Evolutionary conservation across 2,329 filamentous ascomycete genomes (phyloP).

Genomic region (Fusarium sambucinum): DNA sequence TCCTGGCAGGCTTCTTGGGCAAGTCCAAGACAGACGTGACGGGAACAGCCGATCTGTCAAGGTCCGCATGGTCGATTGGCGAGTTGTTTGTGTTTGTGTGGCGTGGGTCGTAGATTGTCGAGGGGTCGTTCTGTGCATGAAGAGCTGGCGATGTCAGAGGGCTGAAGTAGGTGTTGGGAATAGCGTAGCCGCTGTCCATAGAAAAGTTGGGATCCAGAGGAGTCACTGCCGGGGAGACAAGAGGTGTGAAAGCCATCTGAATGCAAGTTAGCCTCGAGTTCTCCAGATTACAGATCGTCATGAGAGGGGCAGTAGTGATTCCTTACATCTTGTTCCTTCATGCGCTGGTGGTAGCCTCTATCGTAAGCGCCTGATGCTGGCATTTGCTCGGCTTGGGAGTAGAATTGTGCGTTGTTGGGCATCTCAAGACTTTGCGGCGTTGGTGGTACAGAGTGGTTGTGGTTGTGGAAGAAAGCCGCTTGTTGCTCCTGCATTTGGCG

Average conservation of each 20-base stretch:
- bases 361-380: conserved; percentile 73
- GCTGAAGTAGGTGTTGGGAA: conserved; percentile 82
- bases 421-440: conserved; percentile 86
- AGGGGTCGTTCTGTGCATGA: conserved; percentile 63
- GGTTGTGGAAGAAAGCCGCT: conserved; percentile 65
- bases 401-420: conserved; percentile 68
- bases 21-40: conserved; percentile 59
- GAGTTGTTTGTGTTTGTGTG: conserved; percentile 61
- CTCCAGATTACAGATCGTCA: background rate
- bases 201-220: conserved; percentile 79
- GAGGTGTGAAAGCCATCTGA: conserved; percentile 81
- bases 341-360: conserved; percentile 69
- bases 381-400: conserved; percentile 66
- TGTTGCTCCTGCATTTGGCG: conserved; percentile 69
- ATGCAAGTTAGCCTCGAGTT: conserved; percentile 31
- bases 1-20: conserved; percentile 63
- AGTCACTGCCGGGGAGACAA: conserved; percentile 87
- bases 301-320: background rate
- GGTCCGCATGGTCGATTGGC: conserved; percentile 66
- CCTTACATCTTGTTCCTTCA: conserved; percentile 76
- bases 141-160: conserved; percentile 85
- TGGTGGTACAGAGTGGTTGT: conserved; percentile 75
- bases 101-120: conserved; percentile 39
- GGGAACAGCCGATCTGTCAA: conserved; percentile 58
- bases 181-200: conserved; percentile 68